Evolutionary conservation across 2,329 filamentous ascomycete genomes (phyloP).

Genomic region (Penicillium sp.): DNA sequence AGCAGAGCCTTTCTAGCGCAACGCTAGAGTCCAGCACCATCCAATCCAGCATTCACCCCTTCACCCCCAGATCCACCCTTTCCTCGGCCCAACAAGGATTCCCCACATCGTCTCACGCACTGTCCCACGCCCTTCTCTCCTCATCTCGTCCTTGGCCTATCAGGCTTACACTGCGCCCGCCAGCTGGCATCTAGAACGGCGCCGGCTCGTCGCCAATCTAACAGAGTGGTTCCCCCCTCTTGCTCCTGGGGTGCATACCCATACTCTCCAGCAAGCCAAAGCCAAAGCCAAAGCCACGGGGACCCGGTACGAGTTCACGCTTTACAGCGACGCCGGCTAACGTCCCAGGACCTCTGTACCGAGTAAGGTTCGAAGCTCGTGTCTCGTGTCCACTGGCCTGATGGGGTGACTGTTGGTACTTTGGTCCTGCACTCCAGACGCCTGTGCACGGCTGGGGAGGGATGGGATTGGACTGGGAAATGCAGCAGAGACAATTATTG

Average conservation of each 20-base stretch:
- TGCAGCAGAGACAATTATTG: background rate
- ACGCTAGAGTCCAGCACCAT: background rate
- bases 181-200: conserved; percentile 2
- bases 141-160: background rate
- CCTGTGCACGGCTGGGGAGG: background rate
- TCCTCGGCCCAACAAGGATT: conserved; percentile 8
- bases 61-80: background rate
- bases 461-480: background rate
- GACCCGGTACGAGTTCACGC: no score
- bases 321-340: no score
- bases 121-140: background rate
- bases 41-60: background rate
- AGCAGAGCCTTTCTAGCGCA: background rate
- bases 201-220: background rate
- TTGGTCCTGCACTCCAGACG: conserved; percentile 1
- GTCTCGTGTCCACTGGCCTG: conserved; percentile 5
- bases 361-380: conserved; percentile 2
- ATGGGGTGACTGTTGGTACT: background rate
- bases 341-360: no score
- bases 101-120: conserved; percentile 10
- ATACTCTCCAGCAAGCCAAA: background rate
- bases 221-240: background rate
- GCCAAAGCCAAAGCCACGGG: background rate
- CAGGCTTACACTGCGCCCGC: background rate
- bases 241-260: background rate